Conservation (phyloP, 371 early-diverging fungal species). For the Mucor saturninus region DNA sequence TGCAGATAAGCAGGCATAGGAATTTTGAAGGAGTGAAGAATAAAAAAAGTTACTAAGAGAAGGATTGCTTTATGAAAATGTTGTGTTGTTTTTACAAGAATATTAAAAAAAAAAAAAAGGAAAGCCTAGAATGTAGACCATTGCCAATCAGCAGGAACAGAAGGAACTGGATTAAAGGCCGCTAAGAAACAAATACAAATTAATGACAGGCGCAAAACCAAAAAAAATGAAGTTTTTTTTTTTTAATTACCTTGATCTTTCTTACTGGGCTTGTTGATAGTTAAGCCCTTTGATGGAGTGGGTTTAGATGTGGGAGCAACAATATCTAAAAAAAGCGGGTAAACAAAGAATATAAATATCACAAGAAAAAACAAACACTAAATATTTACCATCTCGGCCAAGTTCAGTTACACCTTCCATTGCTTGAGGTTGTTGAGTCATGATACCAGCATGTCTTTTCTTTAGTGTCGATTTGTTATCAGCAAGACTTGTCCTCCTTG, state of each 20-base stretch:
- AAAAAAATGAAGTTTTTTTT: background rate
- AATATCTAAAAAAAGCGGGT: constrained; percentile 30
- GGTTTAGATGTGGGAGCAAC: constrained; percentile 32
- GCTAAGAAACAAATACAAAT: constrained; percentile 1
- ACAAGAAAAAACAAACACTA: constrained; percentile 1
- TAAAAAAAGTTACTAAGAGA: background rate
- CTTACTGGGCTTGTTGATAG: constrained; percentile 25
- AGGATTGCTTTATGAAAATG: constrained; percentile 1
- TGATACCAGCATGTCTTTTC: constrained; percentile 43
- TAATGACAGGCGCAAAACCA: background rate
- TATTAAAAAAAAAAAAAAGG: background rate
- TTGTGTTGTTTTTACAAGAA: constrained; percentile 1
- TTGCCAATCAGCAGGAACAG: constrained; percentile 42
- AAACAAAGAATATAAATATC: constrained; percentile 1
- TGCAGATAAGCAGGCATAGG: constrained; percentile 63
- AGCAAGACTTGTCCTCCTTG: constrained; percentile 6
- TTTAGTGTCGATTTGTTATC: constrained; percentile 15
- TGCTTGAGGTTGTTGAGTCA: constrained; percentile 55
- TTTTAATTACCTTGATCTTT: constrained; percentile 25
- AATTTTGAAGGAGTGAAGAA: background rate
- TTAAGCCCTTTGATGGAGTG: constrained; percentile 25
- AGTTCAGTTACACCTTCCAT: constrained; percentile 58
- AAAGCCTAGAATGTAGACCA: constrained; percentile 36
- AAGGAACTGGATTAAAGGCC: constrained; percentile 31
- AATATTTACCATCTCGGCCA: constrained; percentile 50